A percentile compares a stretch with the other conserved stretches of the same genome.
phyloP scores from a whole-genome alignment of 1,139 yeast species.

The Hyphopichia fennica region DNA sequence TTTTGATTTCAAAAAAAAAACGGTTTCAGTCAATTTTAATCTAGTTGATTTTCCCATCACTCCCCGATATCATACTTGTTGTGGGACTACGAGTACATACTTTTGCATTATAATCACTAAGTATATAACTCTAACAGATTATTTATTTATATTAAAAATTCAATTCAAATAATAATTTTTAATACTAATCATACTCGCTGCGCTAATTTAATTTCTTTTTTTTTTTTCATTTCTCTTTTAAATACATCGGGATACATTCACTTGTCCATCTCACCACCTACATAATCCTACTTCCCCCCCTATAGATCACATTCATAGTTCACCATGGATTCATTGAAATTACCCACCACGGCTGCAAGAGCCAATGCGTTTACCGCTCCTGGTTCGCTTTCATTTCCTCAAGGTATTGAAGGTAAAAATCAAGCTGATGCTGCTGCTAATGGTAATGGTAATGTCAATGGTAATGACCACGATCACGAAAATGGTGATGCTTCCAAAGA shows the following conservation, averaged over 20 bases:
- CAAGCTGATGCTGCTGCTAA: slow-evolving; percentile 8
- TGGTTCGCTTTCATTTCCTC: slow-evolving; percentile 63
- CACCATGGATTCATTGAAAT: slow-evolving; percentile 77
- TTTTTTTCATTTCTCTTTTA: not conserved
- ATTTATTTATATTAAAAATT: too few species aligned
- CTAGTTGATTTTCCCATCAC: too few species aligned
- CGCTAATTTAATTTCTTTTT: slow-evolving; percentile 4
- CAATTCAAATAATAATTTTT: too few species aligned
- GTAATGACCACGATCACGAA: slow-evolving; percentile 8
- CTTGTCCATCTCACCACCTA: slow-evolving; percentile 45
- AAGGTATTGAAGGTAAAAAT: slow-evolving; percentile 32
- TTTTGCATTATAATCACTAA: too few species aligned
- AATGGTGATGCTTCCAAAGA: not conserved
- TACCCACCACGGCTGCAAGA: slow-evolving; percentile 80
- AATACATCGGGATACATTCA: slow-evolving; percentile 40
- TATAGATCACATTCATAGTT: slow-evolving; percentile 2
- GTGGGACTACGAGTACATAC: too few species aligned
- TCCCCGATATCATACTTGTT: too few species aligned
- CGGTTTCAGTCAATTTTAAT: too few species aligned
- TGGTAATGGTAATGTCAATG: not conserved
- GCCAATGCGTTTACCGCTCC: slow-evolving; percentile 75
- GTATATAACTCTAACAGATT: too few species aligned
- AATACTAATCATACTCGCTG: not conserved
- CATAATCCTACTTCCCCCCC: slow-evolving; percentile 9
- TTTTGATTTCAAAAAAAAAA: too few species aligned